These are phyloP conservation scores for Syzygium jambos DNA, from an alignment of 345 rosid genomes.

Conservation along the genomic window DNA sequence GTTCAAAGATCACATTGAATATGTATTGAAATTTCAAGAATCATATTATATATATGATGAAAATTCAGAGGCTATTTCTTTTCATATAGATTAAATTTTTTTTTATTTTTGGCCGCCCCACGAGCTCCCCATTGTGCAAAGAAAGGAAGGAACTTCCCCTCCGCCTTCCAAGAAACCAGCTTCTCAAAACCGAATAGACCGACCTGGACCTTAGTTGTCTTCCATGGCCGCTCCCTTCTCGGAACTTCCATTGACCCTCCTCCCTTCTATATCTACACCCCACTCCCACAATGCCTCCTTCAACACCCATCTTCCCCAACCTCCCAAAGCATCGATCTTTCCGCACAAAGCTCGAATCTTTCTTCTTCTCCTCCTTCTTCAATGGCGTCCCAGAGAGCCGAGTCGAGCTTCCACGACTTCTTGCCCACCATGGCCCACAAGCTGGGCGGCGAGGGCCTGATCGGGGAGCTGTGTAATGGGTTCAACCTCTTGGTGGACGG, in stretches of 20 bases:
- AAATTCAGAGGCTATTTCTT: too few species aligned
- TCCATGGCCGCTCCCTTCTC: slow-evolving; percentile 36
- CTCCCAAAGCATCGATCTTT: not conserved
- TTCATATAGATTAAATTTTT: not conserved
- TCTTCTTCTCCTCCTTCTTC: not conserved
- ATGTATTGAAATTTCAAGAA: fast-evolving
- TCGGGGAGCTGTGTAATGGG: slow-evolving; percentile 76
- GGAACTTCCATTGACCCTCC: slow-evolving; percentile 27
- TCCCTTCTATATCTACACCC: slow-evolving; percentile 3
- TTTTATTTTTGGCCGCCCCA: not conserved
- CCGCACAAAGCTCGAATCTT: not conserved
- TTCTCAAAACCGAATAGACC: not conserved
- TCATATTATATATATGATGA: too few species aligned
- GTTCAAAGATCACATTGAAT: too few species aligned
- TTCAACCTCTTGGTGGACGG: slow-evolving; percentile 60
- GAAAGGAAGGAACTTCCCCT: not conserved
- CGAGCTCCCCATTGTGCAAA: not conserved
- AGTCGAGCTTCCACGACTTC: slow-evolving; percentile 42
- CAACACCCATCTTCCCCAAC: not conserved
- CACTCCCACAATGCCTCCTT: not conserved
- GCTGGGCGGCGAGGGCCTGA: slow-evolving; percentile 73
- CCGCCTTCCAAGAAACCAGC: not conserved
- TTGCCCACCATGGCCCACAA: slow-evolving; percentile 74
- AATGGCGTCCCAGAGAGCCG: slow-evolving; percentile 32
- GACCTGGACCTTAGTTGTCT: slow-evolving; percentile 48